A percentile compares a stretch with the other conserved stretches of the same genome.
Evolutionary conservation across 441 rosid genomes (phyloP).

Genomic region (Hura crepitans): DNA sequence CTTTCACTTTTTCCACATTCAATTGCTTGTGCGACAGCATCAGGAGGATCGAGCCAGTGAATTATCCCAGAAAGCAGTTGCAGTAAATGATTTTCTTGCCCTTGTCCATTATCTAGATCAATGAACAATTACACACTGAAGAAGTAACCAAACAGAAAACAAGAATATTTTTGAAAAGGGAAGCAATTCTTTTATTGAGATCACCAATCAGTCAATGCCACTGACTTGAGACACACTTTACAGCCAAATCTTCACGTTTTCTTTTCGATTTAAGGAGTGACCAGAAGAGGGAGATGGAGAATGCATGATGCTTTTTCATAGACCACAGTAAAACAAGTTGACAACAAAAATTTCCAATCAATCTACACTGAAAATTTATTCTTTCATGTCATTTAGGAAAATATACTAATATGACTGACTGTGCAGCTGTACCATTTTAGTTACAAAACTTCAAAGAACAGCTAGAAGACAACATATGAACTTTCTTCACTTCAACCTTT

Average conservation of each 20-base stretch:
- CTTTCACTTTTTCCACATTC: conserved; percentile 91
- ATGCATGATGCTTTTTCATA: not conserved
- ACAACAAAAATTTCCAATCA: not conserved
- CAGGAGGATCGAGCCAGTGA: conserved; percentile 90
- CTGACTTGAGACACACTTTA: not conserved
- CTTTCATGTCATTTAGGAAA: not conserved
- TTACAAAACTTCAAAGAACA: not conserved
- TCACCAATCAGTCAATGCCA: not conserved
- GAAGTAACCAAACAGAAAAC: conserved; percentile 10
- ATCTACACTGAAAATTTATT: not conserved
- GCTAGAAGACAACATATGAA: not conserved
- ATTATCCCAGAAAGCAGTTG: conserved; percentile 83
- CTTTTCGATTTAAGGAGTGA: conserved; percentile 1
- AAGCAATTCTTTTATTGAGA: not conserved
- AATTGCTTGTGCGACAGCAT: conserved; percentile 69
- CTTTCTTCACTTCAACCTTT: not conserved
- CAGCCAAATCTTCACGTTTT: not conserved
- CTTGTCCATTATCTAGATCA: conserved; percentile 61
- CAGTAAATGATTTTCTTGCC: conserved; percentile 77
- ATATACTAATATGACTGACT: not conserved
- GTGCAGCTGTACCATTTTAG: not conserved
- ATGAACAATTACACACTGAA: conserved; percentile 30
- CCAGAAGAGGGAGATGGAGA: not conserved
- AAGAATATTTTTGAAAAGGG: not conserved
- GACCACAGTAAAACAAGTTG: not conserved